Percentiles rank a stretch among this genome's conserved stretches.
Evolutionary conservation across 768 basidiomycete genomes (phyloP).

Genomic region (Termitomyces sp.): DNA sequence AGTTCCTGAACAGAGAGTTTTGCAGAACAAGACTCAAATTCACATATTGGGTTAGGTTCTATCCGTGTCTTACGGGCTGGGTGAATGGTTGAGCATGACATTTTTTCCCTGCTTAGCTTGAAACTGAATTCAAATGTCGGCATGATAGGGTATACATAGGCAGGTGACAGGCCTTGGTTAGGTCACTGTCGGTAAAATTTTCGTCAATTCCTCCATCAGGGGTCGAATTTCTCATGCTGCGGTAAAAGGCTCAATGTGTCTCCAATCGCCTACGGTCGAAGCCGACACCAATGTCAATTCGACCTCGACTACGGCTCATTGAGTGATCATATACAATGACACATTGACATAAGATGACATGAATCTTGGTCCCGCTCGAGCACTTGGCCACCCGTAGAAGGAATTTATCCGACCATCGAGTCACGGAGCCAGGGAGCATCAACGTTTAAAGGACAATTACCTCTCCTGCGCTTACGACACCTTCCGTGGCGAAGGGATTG

Average conservation of each 20-base stretch:
- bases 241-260: background rate
- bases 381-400: background rate
- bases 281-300: background rate
- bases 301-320: background rate
- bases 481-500: background rate
- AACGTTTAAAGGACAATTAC: background rate
- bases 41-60: background rate
- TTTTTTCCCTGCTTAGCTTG: background rate
- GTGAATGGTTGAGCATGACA: slow-evolving; percentile 6
- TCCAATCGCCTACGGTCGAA: slow-evolving; percentile 1
- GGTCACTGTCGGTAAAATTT: slow-evolving; percentile 3
- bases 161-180: slow-evolving; percentile 6
- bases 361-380: background rate
- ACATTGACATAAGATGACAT: background rate
- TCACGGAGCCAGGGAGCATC: background rate
- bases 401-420: background rate
- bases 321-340: background rate
- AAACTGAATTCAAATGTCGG: slow-evolving; percentile 7
- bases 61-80: background rate
- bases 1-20: background rate
- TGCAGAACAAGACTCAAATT: background rate
- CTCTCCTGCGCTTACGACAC: background rate
- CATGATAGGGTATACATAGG: slow-evolving; percentile 1
- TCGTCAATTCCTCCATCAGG: slow-evolving; percentile 4
- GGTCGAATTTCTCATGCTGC: background rate